Evolutionary conservation across 2,329 filamentous ascomycete genomes (phyloP).

Genomic region (Aspergillus spinulosporus): DNA sequence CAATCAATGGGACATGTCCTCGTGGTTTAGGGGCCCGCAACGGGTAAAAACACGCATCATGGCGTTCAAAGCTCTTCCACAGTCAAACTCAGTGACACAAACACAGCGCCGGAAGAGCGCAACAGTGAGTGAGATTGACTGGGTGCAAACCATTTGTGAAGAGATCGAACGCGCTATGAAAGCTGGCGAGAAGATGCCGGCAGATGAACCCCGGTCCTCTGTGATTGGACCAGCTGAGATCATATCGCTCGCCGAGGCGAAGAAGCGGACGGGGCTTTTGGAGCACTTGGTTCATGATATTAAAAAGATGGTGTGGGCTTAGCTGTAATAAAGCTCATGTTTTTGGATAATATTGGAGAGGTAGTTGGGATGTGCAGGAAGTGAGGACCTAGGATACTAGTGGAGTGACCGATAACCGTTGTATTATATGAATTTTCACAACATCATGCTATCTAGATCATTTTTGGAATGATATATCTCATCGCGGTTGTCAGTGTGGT

Average conservation of each 20-base stretch:
- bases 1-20: slow-evolving; percentile 45
- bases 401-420: not conserved
- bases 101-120: slow-evolving; percentile 20
- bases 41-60: slow-evolving; percentile 37
- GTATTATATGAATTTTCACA: not conserved
- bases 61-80: slow-evolving; percentile 46
- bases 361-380: too few species aligned
- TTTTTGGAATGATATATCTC: too few species aligned
- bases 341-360: not conserved
- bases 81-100: slow-evolving; percentile 33
- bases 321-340: slow-evolving; percentile 6
- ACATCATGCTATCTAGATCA: too few species aligned
- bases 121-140: slow-evolving; percentile 51
- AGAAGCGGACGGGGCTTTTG: slow-evolving; percentile 78
- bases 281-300: slow-evolving; percentile 86
- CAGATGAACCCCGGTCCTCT: slow-evolving; percentile 22
- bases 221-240: slow-evolving; percentile 66
- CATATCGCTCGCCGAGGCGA: slow-evolving; percentile 80
- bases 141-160: slow-evolving; percentile 65
- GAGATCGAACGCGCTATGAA: slow-evolving; percentile 72
- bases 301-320: slow-evolving; percentile 89
- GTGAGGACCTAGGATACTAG: not conserved
- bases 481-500: too few species aligned
- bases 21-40: slow-evolving; percentile 40
- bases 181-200: slow-evolving; percentile 45